Evolutionary conservation across 345 rosid species (phyloP).

Genomic region (Lepidium didymum): DNA sequence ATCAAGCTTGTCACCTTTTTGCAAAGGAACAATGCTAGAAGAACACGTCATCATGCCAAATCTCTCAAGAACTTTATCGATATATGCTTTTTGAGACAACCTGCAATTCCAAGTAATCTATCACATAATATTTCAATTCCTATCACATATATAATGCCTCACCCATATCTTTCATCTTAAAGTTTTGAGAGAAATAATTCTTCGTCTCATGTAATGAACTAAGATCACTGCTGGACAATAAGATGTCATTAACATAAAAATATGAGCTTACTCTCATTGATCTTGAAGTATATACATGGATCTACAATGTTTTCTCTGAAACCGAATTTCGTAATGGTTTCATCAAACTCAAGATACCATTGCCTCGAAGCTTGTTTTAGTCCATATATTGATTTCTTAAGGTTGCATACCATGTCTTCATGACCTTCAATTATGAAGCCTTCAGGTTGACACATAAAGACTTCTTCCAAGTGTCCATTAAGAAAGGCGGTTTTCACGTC

Average conservation of each 20-base stretch:
- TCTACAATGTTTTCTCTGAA: neutral
- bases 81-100: neutral
- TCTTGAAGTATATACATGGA: neutral
- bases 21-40: neutral
- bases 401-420: neutral
- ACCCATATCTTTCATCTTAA: neutral
- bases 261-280: neutral
- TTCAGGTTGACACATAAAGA: neutral
- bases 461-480: neutral
- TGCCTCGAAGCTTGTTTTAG: neutral
- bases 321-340: neutral
- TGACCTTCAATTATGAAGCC: neutral
- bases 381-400: slow-evolving; percentile 7
- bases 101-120: neutral
- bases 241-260: neutral
- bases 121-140: neutral
- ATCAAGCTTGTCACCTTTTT: neutral
- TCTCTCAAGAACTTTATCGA: neutral
- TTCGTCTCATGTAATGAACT: neutral
- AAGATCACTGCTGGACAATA: neutral
- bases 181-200: neutral
- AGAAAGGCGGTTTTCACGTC: slow-evolving; percentile 3
- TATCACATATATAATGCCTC: neutral
- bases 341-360: neutral
- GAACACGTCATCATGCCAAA: neutral